Percentiles rank a stretch among this genome's conserved stretches.
phyloP scores from a whole-genome alignment of 2,329 filamentous ascomycete species.

The Pseudocercospora crystallina region DNA sequence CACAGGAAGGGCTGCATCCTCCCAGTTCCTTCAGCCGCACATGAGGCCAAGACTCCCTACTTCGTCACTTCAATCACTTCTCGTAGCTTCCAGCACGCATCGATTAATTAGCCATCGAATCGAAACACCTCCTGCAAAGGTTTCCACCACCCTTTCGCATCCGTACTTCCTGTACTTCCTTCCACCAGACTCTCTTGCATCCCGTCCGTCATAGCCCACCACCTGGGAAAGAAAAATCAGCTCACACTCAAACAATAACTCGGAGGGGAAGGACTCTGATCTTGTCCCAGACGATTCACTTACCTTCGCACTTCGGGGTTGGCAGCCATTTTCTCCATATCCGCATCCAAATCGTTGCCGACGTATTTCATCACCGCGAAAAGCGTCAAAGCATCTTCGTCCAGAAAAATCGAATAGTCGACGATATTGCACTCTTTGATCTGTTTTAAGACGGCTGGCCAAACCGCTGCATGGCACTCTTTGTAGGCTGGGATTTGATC shows the following conservation, averaged over 20 bases:
- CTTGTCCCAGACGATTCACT: constrained; percentile 48
- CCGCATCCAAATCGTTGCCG: constrained; percentile 68
- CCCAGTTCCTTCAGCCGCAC: too few relatives aligned
- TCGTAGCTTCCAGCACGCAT: not conserved
- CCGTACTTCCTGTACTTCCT: constrained; percentile 59
- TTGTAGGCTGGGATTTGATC: constrained; percentile 69
- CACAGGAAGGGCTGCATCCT: too few relatives aligned
- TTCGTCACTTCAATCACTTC: too few relatives aligned
- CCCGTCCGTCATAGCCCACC: constrained; percentile 64
- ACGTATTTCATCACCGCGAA: constrained; percentile 78
- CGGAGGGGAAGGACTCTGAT: constrained; percentile 66
- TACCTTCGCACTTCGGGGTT: constrained; percentile 68
- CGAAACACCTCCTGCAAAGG: constrained; percentile 70
- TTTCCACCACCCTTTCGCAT: constrained; percentile 64
- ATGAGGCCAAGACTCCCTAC: too few relatives aligned
- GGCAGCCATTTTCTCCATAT: constrained; percentile 74
- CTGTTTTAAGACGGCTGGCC: constrained; percentile 74
- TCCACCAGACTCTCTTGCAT: constrained; percentile 65
- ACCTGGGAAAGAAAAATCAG: not conserved
- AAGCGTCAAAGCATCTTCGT: constrained; percentile 61
- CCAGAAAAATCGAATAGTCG: constrained; percentile 75
- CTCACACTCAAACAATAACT: not conserved
- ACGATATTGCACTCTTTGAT: constrained; percentile 73
- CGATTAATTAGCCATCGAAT: not conserved
- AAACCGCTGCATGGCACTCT: constrained; percentile 69